Percentiles rank a stretch among this genome's conserved stretches.
These are phyloP conservation scores for Pleoardoris graminearum DNA, from an alignment of 2,329 filamentous ascomycete species.

Conservation along the genomic window DNA sequence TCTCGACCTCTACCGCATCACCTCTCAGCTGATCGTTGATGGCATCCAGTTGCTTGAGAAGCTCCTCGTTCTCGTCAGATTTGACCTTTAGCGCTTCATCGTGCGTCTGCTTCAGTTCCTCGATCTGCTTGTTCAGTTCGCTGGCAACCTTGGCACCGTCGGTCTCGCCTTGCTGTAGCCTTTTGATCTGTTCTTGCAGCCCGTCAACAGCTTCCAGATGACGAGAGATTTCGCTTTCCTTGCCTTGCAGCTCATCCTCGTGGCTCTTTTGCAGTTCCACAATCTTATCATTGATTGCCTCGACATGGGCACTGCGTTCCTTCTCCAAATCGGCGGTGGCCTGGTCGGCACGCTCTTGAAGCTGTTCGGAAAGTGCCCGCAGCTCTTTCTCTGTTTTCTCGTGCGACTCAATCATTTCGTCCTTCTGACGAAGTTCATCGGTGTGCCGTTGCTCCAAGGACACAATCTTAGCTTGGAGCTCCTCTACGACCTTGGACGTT, in stretches of 20 bases:
- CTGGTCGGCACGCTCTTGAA: constrained; percentile 38
- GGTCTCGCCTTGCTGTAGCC: constrained; percentile 40
- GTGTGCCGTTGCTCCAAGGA: constrained; percentile 38
- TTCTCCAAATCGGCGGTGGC: constrained; percentile 31
- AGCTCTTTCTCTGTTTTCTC: constrained; percentile 29
- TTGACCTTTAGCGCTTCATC: constrained; percentile 36
- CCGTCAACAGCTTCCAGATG: constrained; percentile 38
- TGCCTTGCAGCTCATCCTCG: constrained; percentile 26
- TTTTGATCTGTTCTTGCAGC: constrained; percentile 38
- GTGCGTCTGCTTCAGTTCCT: constrained; percentile 35
- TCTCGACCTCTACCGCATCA: constrained; percentile 33
- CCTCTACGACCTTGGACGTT: constrained; percentile 34
- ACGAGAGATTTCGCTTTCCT: constrained; percentile 34
- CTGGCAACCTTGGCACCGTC: constrained; percentile 36
- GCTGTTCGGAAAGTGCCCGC: constrained; percentile 27
- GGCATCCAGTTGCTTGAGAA: constrained; percentile 38
- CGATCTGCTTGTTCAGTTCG: constrained; percentile 38
- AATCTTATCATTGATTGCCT: constrained; percentile 30
- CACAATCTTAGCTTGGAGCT: constrained; percentile 38
- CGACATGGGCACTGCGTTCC: constrained; percentile 33
- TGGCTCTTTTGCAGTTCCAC: constrained; percentile 33
- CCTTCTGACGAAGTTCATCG: constrained; percentile 36
- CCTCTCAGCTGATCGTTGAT: constrained; percentile 40
- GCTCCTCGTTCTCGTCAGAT: constrained; percentile 37
- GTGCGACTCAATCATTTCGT: constrained; percentile 35